phyloP scores from a whole-genome alignment of 768 basidiomycete species.

The Mycena rebaudengoi region DNA sequence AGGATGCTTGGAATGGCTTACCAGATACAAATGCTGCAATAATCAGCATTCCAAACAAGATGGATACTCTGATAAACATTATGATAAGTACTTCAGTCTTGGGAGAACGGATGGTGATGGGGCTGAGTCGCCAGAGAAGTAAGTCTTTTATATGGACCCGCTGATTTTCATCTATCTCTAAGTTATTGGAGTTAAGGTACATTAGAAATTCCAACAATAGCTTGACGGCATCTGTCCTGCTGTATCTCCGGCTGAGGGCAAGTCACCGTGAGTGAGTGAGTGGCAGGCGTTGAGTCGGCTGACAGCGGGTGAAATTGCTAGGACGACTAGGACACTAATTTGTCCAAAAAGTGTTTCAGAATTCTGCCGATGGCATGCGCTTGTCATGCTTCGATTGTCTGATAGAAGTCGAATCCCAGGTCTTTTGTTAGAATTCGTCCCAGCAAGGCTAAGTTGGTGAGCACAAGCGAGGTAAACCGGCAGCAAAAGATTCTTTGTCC shows the following conservation, averaged over 20 bases:
- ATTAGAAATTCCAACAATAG: neutral
- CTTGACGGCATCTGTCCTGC: conserved; percentile 4
- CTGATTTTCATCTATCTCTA: conserved; percentile 7
- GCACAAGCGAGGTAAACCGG: too few relatives aligned
- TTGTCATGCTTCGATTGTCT: too few relatives aligned
- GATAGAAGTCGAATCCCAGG: too few relatives aligned
- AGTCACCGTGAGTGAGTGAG: neutral
- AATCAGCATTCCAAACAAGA: conserved; percentile 8
- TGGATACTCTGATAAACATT: conserved; percentile 10
- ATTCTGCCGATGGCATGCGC: too few relatives aligned
- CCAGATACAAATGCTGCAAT: conserved; percentile 6
- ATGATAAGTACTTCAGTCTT: neutral
- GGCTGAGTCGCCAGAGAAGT: neutral
- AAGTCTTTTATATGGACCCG: neutral
- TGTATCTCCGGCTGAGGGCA: too few relatives aligned
- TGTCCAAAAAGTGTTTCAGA: neutral
- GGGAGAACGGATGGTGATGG: neutral
- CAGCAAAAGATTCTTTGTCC: too few relatives aligned
- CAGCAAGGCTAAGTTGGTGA: too few relatives aligned
- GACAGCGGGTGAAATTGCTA: neutral
- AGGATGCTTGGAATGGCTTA: conserved; percentile 1
- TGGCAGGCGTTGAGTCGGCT: conserved; percentile 2
- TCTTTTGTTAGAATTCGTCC: too few relatives aligned
- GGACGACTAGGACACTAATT: too few relatives aligned
- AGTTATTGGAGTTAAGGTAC: conserved; percentile 3